Base-by-base conservation (phyloP, 192 early-diverging fungal species). In the Coemansia sp. region DNA sequence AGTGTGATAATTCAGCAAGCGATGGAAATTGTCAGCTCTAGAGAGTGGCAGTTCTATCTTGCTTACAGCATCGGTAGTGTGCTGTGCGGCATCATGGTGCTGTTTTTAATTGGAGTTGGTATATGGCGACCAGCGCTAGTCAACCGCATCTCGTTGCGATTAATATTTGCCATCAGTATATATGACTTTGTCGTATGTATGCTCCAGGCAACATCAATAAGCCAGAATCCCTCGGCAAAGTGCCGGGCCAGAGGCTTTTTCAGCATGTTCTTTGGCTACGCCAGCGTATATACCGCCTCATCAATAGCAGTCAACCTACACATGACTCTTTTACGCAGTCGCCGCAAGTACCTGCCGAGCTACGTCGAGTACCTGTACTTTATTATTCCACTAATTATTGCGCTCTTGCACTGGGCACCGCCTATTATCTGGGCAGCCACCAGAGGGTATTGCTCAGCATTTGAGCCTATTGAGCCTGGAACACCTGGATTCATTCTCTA, bases 311-410 rank as follows among this genome's bases (percentile, higher is more conserved):
- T 45, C 41, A 45, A 45, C 41, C 41, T 45, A 15, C 41, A 45
- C 14, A 45, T 45, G 41, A 45, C 41, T 15, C 41, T 45, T 0
- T 2, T 45, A 12, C 41, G 41, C 41, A 45, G 41, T 5, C 11
- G 15, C 2, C 41, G 41, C 11, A 45, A 12, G 15, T 45, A 45
- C 15, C 41, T 45, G 41, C 41, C 41, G 41, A 12, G 41, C 15
- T 45, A 45, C 41, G 41, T 45, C 41, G 41, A 45, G 41, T 45
- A 45, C 41, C 41, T 45, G 41, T 45, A 45, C 15, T 45, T 45
- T n/a, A 45, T 45, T 15, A 12, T 45, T n/a, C 41, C 41, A 5
- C 41, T 45, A 15, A 12, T 45, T n/a, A 12, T 45, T 2, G 12
- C 41, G 41, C 41, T 45, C 14, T 2, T 45, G 41, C 41, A 45